These are phyloP conservation scores for Lithohypha guttulata DNA, from an alignment of 2,329 filamentous ascomycete species.

Conservation along the genomic window DNA sequence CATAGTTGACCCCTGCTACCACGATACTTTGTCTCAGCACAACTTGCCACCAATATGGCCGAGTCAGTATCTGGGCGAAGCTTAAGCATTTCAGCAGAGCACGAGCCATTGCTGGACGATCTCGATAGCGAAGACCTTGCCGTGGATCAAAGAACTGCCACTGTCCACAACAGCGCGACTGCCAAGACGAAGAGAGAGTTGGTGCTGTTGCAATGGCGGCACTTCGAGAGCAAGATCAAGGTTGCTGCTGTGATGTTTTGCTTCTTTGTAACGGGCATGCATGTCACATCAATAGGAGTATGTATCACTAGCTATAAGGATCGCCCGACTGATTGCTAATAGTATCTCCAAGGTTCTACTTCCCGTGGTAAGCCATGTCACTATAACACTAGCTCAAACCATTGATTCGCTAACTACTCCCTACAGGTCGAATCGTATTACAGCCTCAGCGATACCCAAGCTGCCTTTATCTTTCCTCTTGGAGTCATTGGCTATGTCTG, in stretches of 20 bases:
- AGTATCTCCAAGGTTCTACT: background rate
- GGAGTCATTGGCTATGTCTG: conserved; percentile 35
- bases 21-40: too few species aligned
- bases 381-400: background rate
- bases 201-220: background rate
- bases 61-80: too few species aligned
- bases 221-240: conserved; percentile 3
- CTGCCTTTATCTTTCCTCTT: conserved; percentile 37
- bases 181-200: too few species aligned
- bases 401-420: conserved; percentile 18
- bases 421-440: conserved; percentile 32
- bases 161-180: too few species aligned
- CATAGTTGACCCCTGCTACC: too few species aligned
- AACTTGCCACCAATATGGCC: too few species aligned
- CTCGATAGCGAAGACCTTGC: too few species aligned
- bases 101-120: too few species aligned
- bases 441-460: conserved; percentile 31
- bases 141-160: too few species aligned
- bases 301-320: background rate
- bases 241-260: conserved; percentile 7
- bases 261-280: conserved; percentile 7
- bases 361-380: background rate
- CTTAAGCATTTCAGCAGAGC: too few species aligned
- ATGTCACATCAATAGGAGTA: conserved; percentile 8
- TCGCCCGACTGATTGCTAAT: background rate